Conservation (phyloP, 164 flowering plant species). For the Aristolochia contorta region DNA sequence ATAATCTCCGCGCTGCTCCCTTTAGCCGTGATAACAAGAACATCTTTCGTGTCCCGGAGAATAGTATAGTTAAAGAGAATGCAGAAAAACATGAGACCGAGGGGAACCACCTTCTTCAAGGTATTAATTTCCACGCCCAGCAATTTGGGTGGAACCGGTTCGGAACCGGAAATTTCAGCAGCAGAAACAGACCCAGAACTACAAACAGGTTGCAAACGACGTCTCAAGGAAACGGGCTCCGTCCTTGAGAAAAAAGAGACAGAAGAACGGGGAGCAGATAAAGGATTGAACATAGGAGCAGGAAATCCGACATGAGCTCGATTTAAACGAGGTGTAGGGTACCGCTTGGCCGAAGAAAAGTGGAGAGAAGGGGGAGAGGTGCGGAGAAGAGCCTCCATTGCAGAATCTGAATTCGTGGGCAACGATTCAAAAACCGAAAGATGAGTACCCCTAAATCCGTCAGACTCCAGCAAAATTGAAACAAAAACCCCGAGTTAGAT, state of each 20-base stretch:
- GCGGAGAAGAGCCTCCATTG: conserved; percentile 1
- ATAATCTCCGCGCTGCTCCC: conserved; percentile 31
- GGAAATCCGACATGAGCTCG: background rate
- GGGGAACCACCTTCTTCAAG: conserved; percentile 21
- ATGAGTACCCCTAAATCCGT: too few relatives aligned
- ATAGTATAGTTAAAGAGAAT: conserved; percentile 28
- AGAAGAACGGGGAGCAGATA: background rate
- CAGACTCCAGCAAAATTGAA: too few relatives aligned
- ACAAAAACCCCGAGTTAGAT: too few relatives aligned
- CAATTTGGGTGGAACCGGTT: conserved; percentile 7
- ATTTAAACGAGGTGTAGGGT: background rate
- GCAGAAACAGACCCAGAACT: background rate
- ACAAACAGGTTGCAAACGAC: background rate
- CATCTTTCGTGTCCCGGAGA: conserved; percentile 27
- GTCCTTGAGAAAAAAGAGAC: background rate
- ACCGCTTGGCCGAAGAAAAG: background rate
- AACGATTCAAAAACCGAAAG: too few relatives aligned
- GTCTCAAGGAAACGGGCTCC: background rate
- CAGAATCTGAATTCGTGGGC: too few relatives aligned
- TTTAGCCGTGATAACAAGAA: conserved; percentile 23
- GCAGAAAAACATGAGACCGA: conserved; percentile 29
- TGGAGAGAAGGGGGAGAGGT: background rate
- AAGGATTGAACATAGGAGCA: background rate
- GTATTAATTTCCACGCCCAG: conserved; percentile 16
- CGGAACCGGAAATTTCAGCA: background rate